phyloP scores from a whole-genome alignment of 2,329 filamentous ascomycete species.

The Fusarium bactridioides region DNA sequence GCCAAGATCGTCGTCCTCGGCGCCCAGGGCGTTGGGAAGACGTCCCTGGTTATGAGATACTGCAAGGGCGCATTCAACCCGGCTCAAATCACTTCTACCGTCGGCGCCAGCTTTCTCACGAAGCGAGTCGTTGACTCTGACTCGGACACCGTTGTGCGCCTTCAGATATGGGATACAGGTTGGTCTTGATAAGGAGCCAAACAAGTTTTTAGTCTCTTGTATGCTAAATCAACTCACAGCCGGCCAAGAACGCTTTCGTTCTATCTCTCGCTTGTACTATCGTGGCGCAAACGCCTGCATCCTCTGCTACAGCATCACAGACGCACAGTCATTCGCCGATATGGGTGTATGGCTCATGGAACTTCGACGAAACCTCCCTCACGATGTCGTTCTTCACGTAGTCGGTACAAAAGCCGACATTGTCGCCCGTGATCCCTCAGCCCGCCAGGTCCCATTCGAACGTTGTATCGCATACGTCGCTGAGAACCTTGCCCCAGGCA shows the following conservation, averaged over 20 bases:
- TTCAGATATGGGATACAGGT: slow-evolving; percentile 96
- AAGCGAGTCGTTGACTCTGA: slow-evolving; percentile 84
- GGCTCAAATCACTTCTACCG: slow-evolving; percentile 71
- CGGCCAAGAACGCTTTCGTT: slow-evolving; percentile 93
- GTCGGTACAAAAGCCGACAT: slow-evolving; percentile 95
- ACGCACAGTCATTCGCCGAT: slow-evolving; percentile 83
- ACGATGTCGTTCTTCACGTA: slow-evolving; percentile 88
- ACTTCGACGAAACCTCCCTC: slow-evolving; percentile 77
- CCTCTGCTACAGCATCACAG: slow-evolving; percentile 93
- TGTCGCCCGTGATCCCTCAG: slow-evolving; percentile 80
- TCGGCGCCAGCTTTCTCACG: slow-evolving; percentile 81
- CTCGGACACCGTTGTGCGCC: slow-evolving; percentile 83
- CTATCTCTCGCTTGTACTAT: slow-evolving; percentile 95
- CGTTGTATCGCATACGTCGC: slow-evolving; percentile 95
- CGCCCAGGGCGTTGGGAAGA: slow-evolving; percentile 82
- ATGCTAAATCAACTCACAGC: slow-evolving; percentile 52
- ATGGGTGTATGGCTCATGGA: slow-evolving; percentile 93
- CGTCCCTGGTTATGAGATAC: slow-evolving; percentile 78
- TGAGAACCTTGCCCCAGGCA: slow-evolving; percentile 82
- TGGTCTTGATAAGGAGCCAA: neutral
- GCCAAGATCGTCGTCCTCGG: slow-evolving; percentile 85
- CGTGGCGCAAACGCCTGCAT: slow-evolving; percentile 93
- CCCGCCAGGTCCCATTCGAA: slow-evolving; percentile 89
- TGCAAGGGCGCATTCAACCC: slow-evolving; percentile 77
- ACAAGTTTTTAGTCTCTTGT: no score